Base-by-base conservation (phyloP, 2,329 filamentous ascomycete genomes). In the Acarospora socialis region DNA sequence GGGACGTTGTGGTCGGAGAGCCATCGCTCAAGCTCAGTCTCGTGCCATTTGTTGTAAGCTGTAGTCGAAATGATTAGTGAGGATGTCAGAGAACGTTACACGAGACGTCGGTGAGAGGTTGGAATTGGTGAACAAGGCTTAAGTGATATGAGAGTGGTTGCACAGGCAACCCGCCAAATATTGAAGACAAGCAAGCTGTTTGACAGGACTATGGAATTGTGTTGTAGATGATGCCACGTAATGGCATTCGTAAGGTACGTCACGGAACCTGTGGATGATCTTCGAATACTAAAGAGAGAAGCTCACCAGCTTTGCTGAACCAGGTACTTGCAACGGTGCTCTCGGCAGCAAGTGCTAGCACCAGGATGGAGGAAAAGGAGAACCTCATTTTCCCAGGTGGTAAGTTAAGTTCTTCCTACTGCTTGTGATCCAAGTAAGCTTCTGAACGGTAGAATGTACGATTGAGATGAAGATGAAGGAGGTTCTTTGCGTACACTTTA, bases 41-140 rank as follows among this genome's bases (percentile, higher is more conserved):
- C 78, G 49, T 95, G 87, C 90, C 90, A 98, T 56, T 90, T 94
- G 63, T 95, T 94, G 68, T 95, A 95, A 10, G 78, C 87, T 93
- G 50, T 29, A 44, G 37, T 37, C 40, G 41, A 38, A 51, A 42
- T 38, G 34, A 32, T 25, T 33, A 40, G 56, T 39, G 18, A 23
- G 16, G 32, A 22, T 25, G 17, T 27, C 15, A 29, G 30, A 20
- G 15, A 29, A 16, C 14, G 9, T 20, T 21, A 10, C 15, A 26
- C 10, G 33, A 24, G 39, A 31, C 26, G 55, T 44, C 35, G 42
- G 21, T 44, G 37, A 24, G 21, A 18, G 41, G 29, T 19, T 17
- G 27, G 6, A 27, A 25, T n/a, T 18, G 23, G 14, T 32, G 22
- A 13, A 22, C n/a, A n/a, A n/a, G n/a, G n/a, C n/a, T n/a, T n/a